Base-by-base conservation (phyloP, 192 early-diverging fungal species). In the Pecoramyces ruminantium region DNA sequence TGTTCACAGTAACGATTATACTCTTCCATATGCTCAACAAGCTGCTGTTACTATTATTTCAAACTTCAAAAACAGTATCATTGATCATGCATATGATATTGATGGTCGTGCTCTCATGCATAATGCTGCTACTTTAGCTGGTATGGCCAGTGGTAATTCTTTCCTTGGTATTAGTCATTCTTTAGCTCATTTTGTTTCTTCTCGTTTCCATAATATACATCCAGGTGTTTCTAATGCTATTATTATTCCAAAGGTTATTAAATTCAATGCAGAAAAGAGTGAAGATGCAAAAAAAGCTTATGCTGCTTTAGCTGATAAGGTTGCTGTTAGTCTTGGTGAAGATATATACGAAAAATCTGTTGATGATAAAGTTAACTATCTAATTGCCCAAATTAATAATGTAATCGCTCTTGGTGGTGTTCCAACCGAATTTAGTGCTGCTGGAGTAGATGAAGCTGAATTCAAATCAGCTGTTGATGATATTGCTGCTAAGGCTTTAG, bases 141-240 rank as follows among this genome's bases (percentile, higher is more conserved):
- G 81, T 29, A 38, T 81, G 38, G 81, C 81, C 18, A 34, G 78
- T 79, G 78, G 78, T 34, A 81, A 81, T 30, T 25, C 81, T 17
- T 78, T 34, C 51, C 51, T 67, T 9, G 51, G 51, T 67, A n/a
- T 67, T 21, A 29, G 81, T 81, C 77, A 79, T 79, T 79, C 81
- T 13, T 38, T 77, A 79, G 79, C 81, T 38, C 78, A 79, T n/a
- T 79, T 38, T 18, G 80, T 81, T 21, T 77, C 29, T 18, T 77
- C 81, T 29, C 77, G 34, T 28, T 81, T 81, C 81, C 79, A 81
- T 14, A 38, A 79, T 14, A 30, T 79, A 27, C 81, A 81, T 14
- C 51, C 51, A 67, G 81, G 81, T 29, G 78, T 81, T 39, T 29
- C 81, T 30, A 81, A 81, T 14, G 81, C 81, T n/a, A 81, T 81